Percentiles rank a stretch among this genome's conserved stretches.
These are phyloP conservation scores for Exophiala xenobiotica DNA, from an alignment of 2,329 filamentous ascomycete species.

Conservation along the genomic window DNA sequence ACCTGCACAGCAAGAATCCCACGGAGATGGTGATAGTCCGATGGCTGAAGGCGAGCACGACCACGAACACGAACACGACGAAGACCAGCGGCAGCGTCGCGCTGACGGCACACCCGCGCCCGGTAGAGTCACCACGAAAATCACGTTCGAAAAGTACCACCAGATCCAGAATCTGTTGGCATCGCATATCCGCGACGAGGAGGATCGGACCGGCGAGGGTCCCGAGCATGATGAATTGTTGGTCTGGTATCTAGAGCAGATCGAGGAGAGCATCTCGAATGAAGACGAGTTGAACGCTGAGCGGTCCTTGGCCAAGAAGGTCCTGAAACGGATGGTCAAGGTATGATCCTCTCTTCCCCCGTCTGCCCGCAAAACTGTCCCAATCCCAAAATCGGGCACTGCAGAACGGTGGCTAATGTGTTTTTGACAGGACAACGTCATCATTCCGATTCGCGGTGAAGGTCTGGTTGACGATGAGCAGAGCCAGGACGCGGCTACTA, in stretches of 20 bases:
- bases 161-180: slow-evolving; percentile 85
- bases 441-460: slow-evolving; percentile 70
- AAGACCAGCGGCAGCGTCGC: slow-evolving; percentile 34
- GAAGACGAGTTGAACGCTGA: slow-evolving; percentile 81
- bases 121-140: slow-evolving; percentile 63
- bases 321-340: slow-evolving; percentile 94
- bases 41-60: slow-evolving; percentile 56
- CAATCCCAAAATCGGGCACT: neutral
- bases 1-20: slow-evolving; percentile 43
- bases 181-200: slow-evolving; percentile 78
- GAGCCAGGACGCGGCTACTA: slow-evolving; percentile 38
- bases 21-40: slow-evolving; percentile 50
- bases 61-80: slow-evolving; percentile 36
- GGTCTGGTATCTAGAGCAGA: slow-evolving; percentile 88
- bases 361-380: neutral
- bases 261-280: slow-evolving; percentile 75
- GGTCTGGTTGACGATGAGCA: slow-evolving; percentile 72
- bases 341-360: slow-evolving; percentile 52
- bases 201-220: slow-evolving; percentile 72
- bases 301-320: slow-evolving; percentile 71
- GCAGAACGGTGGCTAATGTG: neutral
- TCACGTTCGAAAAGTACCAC: slow-evolving; percentile 94
- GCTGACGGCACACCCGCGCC: slow-evolving; percentile 43
- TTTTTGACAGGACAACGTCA: slow-evolving; percentile 54
- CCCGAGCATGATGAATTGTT: slow-evolving; percentile 79